These are phyloP conservation scores for Leccinum uliginosum DNA, from an alignment of 768 basidiomycete genomes.

Conservation along the genomic window DNA sequence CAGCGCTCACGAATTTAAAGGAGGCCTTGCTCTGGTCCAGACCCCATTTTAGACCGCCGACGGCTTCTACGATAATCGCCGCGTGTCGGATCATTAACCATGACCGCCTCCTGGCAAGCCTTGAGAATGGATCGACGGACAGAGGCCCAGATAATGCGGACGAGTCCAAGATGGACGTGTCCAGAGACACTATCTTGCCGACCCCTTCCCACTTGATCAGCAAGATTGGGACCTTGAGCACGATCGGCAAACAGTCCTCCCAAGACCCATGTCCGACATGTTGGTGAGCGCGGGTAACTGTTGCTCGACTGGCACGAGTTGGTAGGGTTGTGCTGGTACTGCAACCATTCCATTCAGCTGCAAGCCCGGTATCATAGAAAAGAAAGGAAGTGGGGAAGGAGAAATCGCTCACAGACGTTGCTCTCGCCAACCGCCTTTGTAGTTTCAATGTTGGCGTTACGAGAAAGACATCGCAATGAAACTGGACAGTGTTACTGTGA, in stretches of 20 bases:
- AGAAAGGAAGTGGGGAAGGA: neutral
- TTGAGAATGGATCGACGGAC: conserved; percentile 55
- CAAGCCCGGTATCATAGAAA: neutral
- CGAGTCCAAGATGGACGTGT: too few species aligned
- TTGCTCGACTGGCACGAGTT: conserved; percentile 72
- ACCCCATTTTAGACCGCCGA: conserved; percentile 98
- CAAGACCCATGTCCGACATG: conserved; percentile 73
- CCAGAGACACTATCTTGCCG: neutral
- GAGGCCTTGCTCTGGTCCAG: conserved; percentile 90
- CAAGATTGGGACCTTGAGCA: neutral
- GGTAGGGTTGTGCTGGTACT: conserved; percentile 83
- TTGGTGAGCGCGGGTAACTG: conserved; percentile 78
- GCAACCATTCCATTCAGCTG: conserved; percentile 82
- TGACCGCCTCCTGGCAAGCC: conserved; percentile 90
- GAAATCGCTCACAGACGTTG: conserved; percentile 62
- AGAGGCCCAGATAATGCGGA: too few species aligned
- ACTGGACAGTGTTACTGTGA: conserved; percentile 75
- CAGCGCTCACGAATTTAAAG: conserved; percentile 84
- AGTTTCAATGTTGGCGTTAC: conserved; percentile 83
- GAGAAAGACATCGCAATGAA: conserved; percentile 57
- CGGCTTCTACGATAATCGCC: conserved; percentile 19
- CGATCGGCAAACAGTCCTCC: conserved; percentile 72
- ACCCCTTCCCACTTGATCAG: neutral
- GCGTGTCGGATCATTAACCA: conserved; percentile 63
- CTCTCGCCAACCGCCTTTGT: conserved; percentile 91